Percentiles rank a stretch among this genome's conserved stretches.
Evolutionary conservation across 305 asterid genomes (phyloP).

Genomic region (Rubia balearica): DNA sequence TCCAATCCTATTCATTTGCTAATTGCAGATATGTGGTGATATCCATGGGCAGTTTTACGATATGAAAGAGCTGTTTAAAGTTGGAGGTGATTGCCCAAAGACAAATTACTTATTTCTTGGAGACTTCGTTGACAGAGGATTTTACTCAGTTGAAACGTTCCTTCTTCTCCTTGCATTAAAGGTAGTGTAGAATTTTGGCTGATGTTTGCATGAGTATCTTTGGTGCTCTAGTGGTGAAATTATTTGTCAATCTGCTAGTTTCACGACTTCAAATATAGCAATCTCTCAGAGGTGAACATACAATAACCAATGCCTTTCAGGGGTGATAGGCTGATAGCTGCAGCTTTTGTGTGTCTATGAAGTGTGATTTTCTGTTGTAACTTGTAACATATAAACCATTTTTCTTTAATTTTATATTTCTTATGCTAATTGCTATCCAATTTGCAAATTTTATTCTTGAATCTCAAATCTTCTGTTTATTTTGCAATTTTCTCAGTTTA

Average conservation of each 20-base stretch:
- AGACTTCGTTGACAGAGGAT: constrained; percentile 96
- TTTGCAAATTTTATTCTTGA: not conserved
- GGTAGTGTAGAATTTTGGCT: constrained; percentile 36
- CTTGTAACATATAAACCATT: not conserved
- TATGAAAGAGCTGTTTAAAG: constrained; percentile 96
- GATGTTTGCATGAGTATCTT: not conserved
- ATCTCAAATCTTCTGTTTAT: not conserved
- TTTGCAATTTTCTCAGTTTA: not conserved
- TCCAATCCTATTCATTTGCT: constrained; percentile 14
- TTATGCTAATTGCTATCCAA: not conserved
- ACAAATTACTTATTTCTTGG: constrained; percentile 96
- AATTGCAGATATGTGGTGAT: constrained; percentile 89
- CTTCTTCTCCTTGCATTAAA: constrained; percentile 89
- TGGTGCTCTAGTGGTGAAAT: not conserved
- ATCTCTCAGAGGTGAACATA: not conserved
- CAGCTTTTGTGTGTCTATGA: not conserved
- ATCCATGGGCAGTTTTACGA: constrained; percentile 98
- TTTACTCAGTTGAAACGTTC: constrained; percentile 94
- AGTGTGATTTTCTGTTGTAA: not conserved
- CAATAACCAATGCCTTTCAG: not conserved
- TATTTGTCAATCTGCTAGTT: not conserved
- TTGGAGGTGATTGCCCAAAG: constrained; percentile 91
- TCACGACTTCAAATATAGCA: not conserved
- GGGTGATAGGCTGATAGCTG: not conserved
- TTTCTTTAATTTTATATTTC: not conserved